Base-by-base conservation (phyloP, 2,329 filamentous ascomycete species). In the Talaromyces rugulosus region DNA sequence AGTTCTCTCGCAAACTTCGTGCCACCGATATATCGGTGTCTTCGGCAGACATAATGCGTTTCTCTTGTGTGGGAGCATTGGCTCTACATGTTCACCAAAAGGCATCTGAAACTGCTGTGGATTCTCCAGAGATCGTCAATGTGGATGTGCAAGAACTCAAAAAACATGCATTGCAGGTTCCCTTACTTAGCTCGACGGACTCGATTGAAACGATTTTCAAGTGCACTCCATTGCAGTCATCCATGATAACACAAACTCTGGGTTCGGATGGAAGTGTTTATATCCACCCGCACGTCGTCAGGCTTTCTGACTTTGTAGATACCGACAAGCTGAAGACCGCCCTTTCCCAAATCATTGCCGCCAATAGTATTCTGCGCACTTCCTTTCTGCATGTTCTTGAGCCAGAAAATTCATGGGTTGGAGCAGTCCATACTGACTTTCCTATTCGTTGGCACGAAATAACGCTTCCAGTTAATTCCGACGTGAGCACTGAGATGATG, bases 221-320 rank as follows among this genome's bases (percentile, higher is more conserved):
- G 4, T 96, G 92, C 71, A 94, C 92, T 0, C 85, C 92, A 0
- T 77, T 96, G 1, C 92, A 96, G 70, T 86, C 92, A 68, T 92
- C 92, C 0, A 92, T 96, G 80, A 85, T 96, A 50, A 88, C 89
- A 0, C 83, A 87, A 56, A 87, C 87, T 3, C 72, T 89, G 36
- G 82, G 84, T 8, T 84, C 79, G n/a, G 70, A 77, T 0, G 66
- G 69, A 11, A 60, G 66, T 44, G 76, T 89, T 0, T 96, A 96
- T 70, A 94, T 93, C 71, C 91, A 92, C 64, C 79, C 82, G 0
- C 96, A 96, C 69, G 74, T 76, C 0, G 84, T 93, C 51, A 65
- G 75, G 0, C 74, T 96, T 0, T 60, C 71, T 0, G 61, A 73
- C 0, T 63, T 72, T 0, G 70, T 85, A 3, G 80, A 85, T n/a